phyloP scores from a whole-genome alignment of 2,329 filamentous ascomycete genomes.

The Aspergillus amoenus region DNA sequence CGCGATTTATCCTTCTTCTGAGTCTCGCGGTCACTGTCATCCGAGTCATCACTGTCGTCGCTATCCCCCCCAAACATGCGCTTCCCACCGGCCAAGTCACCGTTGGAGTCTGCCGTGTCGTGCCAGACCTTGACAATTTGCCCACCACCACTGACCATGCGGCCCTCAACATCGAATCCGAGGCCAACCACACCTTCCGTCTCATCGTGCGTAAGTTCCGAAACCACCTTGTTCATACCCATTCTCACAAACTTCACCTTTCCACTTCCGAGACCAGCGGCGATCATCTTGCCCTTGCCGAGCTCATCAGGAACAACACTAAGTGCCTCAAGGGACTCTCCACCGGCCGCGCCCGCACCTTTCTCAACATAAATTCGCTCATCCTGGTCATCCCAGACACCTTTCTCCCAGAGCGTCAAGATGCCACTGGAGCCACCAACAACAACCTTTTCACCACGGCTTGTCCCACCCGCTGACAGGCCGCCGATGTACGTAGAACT shows the following conservation, averaged over 20 bases:
- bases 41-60: constrained; percentile 41
- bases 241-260: constrained; percentile 74
- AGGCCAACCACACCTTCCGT: constrained; percentile 80
- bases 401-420: constrained; percentile 89
- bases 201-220: constrained; percentile 74
- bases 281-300: constrained; percentile 64
- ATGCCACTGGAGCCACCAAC: constrained; percentile 79
- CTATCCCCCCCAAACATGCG: constrained; percentile 41
- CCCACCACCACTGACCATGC: constrained; percentile 88
- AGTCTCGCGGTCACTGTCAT: constrained; percentile 50
- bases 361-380: constrained; percentile 77
- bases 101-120: constrained; percentile 60
- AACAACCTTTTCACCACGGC: constrained; percentile 72
- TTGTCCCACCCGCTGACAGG: constrained; percentile 63
- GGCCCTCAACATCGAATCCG: constrained; percentile 78
- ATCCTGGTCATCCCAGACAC: constrained; percentile 92
- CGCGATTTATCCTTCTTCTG: constrained; percentile 43
- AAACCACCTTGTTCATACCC: constrained; percentile 68
- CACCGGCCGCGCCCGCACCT: constrained; percentile 57
- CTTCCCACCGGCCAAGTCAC: constrained; percentile 35
- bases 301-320: constrained; percentile 69
- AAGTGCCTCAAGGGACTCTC: constrained; percentile 79
- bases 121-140: constrained; percentile 87
- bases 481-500: constrained; percentile 76
- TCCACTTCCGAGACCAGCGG: constrained; percentile 80